Evolutionary conservation across 2,329 filamentous ascomycete species (phyloP).

Genomic region (Colletotrichum sp.): DNA sequence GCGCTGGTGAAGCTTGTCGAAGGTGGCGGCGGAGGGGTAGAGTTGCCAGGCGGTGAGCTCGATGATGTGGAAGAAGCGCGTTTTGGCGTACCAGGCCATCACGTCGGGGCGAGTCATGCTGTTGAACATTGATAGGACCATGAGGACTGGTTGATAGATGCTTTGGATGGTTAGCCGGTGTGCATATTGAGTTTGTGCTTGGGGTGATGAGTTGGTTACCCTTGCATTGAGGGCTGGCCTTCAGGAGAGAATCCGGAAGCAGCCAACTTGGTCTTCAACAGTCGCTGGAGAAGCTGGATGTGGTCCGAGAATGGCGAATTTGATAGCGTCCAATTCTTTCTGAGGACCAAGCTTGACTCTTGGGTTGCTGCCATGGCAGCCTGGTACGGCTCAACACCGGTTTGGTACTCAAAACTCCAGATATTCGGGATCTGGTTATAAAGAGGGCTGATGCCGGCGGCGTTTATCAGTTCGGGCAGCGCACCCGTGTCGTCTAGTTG

Average conservation of each 20-base stretch:
- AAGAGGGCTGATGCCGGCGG: slow-evolving; percentile 11
- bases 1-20: slow-evolving; percentile 28
- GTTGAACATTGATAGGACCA: slow-evolving; percentile 38
- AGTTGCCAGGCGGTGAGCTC: slow-evolving; percentile 38
- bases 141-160: slow-evolving; percentile 31
- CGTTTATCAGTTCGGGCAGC: slow-evolving; percentile 1
- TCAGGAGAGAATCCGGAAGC: slow-evolving; percentile 10
- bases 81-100: slow-evolving; percentile 45
- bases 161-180: neutral
- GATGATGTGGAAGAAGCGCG: slow-evolving; percentile 36
- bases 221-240: neutral
- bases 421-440: slow-evolving; percentile 33
- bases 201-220: no score
- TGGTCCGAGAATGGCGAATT: slow-evolving; percentile 37
- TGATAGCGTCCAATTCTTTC: slow-evolving; percentile 28
- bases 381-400: slow-evolving; percentile 30
- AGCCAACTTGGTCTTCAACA: slow-evolving; percentile 28
- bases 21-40: slow-evolving; percentile 30
- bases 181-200: no score
- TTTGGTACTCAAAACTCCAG: slow-evolving; percentile 34
- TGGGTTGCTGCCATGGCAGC: slow-evolving; percentile 27
- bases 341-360: slow-evolving; percentile 22
- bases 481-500: neutral
- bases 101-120: slow-evolving; percentile 37
- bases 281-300: slow-evolving; percentile 28